Evolutionary conservation across 2,329 filamentous ascomycete species (phyloP), one percentile per base, ranked within the genome.

Genomic region (Monilinia aucupariae): DNA sequence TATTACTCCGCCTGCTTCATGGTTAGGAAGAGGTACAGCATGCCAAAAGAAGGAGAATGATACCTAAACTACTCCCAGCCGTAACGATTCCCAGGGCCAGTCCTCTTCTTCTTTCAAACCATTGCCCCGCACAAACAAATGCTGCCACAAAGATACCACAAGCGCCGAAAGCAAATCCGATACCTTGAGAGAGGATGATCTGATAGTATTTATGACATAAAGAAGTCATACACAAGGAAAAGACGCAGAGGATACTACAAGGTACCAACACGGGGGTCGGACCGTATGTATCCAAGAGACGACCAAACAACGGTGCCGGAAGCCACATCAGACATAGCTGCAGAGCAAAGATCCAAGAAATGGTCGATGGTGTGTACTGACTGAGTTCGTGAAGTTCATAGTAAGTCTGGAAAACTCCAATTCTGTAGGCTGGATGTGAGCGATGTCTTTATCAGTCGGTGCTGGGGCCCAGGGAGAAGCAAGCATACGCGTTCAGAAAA

Each of bases 201-300:
- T 83, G 81, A 65, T 80, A 84, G 69, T 82, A 84, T 54, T 81
- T 67, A 0, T 75, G 80, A 55, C 77, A 85, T 64, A 88, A 73
- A n/a, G 78, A 81, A 0, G 82, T 78, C 82, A 87, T 85, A 81
- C 87, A 85, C 8, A 88, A 69, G 1, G 82, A 81, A 62, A 87
- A 81, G 9, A 87, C 79, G 59, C 85, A 81, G 30, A 85, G 71
- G 56, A 86, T 72, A 0, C 77, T 80, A 22, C 84, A 83, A 13
- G 72, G 70, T 1, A 83, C 45, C 1, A 87, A 71, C 1, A 89
- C 73, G 48, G 75, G 79, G 25, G 80, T 79, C 0, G 86, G 84
- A 0, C 87, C 87, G 27, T 41, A 81, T 86, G 77, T 81, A 69
- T 90, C 87, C 65, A 81, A 86, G 0, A 87, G 51, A 49, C 81